phyloP scores from a whole-genome alignment of 2,329 filamentous ascomycete species.

The Phaeosphaeriaceae sp. region DNA sequence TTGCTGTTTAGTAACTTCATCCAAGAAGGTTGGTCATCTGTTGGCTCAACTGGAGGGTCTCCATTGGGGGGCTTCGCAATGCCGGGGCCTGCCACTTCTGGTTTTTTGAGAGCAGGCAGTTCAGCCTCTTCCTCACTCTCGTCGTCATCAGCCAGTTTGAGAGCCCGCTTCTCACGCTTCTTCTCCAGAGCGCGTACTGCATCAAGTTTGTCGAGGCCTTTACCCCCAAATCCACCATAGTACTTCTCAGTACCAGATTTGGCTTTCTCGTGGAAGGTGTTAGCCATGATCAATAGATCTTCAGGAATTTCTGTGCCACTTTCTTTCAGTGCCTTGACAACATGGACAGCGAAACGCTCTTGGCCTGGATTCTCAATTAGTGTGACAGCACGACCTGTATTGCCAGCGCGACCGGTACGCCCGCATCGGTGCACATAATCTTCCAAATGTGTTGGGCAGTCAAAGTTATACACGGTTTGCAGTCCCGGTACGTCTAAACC shows the following conservation, averaged over 20 bases:
- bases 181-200: slow-evolving; percentile 88
- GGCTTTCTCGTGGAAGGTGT: slow-evolving; percentile 84
- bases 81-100: slow-evolving; percentile 48
- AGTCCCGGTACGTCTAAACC: slow-evolving; percentile 95
- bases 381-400: slow-evolving; percentile 92
- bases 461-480: slow-evolving; percentile 94
- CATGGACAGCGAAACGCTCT: slow-evolving; percentile 86
- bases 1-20: slow-evolving; percentile 64
- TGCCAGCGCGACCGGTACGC: slow-evolving; percentile 91
- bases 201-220: slow-evolving; percentile 89
- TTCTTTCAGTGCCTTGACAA: slow-evolving; percentile 90
- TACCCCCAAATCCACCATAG: slow-evolving; percentile 89
- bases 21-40: slow-evolving; percentile 33
- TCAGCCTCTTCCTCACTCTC: slow-evolving; percentile 79
- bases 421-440: slow-evolving; percentile 96
- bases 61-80: slow-evolving; percentile 38
- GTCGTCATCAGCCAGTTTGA: slow-evolving; percentile 87
- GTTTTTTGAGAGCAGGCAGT: slow-evolving; percentile 64
- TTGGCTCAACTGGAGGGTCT: slow-evolving; percentile 16
- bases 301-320: slow-evolving; percentile 85
- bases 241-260: slow-evolving; percentile 91
- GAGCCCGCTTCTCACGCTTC: slow-evolving; percentile 74
- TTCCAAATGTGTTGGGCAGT: slow-evolving; percentile 91
- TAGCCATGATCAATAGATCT: slow-evolving; percentile 64
- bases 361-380: slow-evolving; percentile 93